A percentile compares a stretch with the other conserved stretches of the same genome.
phyloP scores from a whole-genome alignment of 768 basidiomycete genomes.

The Cubamyces sp. region DNA sequence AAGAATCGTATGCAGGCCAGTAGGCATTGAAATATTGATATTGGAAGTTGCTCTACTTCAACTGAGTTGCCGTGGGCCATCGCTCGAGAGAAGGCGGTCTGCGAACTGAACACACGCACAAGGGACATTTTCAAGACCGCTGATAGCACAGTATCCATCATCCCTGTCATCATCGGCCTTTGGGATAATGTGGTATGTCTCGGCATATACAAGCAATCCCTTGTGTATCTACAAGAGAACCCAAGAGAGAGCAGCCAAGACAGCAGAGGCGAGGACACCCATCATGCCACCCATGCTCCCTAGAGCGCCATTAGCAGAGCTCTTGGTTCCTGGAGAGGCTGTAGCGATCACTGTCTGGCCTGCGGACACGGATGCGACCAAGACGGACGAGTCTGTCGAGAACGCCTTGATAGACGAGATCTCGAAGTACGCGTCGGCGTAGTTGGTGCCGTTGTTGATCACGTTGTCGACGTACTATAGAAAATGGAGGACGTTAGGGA shows the following conservation, averaged over 20 bases:
- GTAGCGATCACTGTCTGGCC: slow-evolving; percentile 10
- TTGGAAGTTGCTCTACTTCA: no score
- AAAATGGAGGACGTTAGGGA: background rate
- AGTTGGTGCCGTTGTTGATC: slow-evolving; percentile 48
- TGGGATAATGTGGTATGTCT: no score
- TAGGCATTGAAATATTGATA: no score
- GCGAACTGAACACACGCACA: no score
- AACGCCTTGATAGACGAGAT: slow-evolving; percentile 63
- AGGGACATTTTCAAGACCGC: no score
- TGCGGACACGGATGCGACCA: slow-evolving; percentile 14
- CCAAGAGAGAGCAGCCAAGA: slow-evolving; percentile 8
- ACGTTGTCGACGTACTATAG: slow-evolving; percentile 52
- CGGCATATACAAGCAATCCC: background rate
- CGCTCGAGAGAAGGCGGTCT: no score
- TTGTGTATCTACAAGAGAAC: slow-evolving; percentile 5
- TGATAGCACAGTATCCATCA: no score
- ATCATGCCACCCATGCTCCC: background rate
- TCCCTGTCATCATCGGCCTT: no score
- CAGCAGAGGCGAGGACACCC: background rate
- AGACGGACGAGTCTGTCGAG: slow-evolving; percentile 8
- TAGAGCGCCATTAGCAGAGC: background rate
- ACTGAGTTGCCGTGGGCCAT: no score
- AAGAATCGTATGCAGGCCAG: no score
- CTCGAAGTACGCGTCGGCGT: slow-evolving; percentile 62
- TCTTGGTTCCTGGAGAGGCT: background rate